phyloP scores from a whole-genome alignment of 495 filamentous ascomycete genomes.

The Astrocystis sublimbata region DNA sequence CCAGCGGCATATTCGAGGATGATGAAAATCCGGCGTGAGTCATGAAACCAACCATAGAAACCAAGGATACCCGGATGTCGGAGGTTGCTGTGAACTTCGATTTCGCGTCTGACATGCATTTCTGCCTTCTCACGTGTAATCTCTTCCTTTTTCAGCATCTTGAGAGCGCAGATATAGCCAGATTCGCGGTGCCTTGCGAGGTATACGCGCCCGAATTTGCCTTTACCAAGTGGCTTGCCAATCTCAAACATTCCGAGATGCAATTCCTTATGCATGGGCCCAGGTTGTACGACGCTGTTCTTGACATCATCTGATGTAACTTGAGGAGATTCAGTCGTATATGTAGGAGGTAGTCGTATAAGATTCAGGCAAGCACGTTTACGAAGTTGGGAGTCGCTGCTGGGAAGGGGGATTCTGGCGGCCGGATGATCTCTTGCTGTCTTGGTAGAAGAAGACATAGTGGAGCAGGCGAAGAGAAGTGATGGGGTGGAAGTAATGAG shows the following conservation, averaged over 20 bases:
- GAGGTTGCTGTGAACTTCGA: constrained; percentile 23
- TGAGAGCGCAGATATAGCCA: constrained; percentile 23
- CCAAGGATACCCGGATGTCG: constrained; percentile 16
- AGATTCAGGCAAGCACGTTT: not conserved
- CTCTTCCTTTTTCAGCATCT: constrained; percentile 20
- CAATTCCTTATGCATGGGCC: constrained; percentile 15
- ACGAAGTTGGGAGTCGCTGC: not conserved
- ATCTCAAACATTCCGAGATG: constrained; percentile 23
- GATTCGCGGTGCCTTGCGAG: constrained; percentile 4
- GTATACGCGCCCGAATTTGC: constrained; percentile 23
- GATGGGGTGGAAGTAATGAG: too few species aligned
- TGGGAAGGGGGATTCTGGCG: not conserved
- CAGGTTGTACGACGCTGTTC: not conserved
- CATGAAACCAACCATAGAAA: constrained; percentile 20
- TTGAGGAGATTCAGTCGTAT: not conserved
- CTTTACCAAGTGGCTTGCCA: constrained; percentile 20
- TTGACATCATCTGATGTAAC: not conserved
- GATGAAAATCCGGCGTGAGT: constrained; percentile 38
- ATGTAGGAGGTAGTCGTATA: not conserved
- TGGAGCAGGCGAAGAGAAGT: not conserved
- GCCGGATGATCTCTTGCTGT: not conserved
- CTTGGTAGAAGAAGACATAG: not conserved
- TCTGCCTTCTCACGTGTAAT: not conserved
- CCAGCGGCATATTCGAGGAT: constrained; percentile 94
- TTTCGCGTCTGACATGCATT: constrained; percentile 20